Evolutionary conservation across 2,329 filamentous ascomycete species (phyloP).

Genomic region (Chaetomium olivaceum): DNA sequence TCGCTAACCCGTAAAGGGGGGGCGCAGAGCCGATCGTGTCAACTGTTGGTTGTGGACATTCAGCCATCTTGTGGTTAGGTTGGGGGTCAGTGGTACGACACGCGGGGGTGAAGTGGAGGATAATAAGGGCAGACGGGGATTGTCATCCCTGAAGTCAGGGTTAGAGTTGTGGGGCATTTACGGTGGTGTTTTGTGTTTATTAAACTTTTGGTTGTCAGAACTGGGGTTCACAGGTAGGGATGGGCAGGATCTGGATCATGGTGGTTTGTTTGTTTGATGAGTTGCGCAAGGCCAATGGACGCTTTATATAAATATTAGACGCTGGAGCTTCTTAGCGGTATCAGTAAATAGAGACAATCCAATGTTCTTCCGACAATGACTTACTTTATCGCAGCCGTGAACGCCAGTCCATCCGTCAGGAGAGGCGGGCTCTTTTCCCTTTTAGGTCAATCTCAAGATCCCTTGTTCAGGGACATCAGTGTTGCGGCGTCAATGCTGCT

Average conservation of each 20-base stretch:
- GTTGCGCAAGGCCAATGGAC: background rate
- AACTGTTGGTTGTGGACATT: background rate
- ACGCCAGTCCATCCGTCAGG: background rate
- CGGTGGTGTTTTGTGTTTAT: background rate
- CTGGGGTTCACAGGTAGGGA: background rate
- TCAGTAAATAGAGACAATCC: too few species aligned
- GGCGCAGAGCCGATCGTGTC: background rate
- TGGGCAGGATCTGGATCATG: background rate
- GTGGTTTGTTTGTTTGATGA: background rate
- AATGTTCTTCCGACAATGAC: background rate
- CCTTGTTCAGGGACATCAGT: too few species aligned
- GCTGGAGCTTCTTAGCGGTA: background rate
- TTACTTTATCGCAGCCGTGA: background rate
- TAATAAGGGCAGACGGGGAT: background rate
- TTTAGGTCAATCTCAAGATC: too few species aligned
- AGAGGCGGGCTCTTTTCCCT: too few species aligned
- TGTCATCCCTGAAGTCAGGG: background rate
- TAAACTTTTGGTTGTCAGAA: background rate
- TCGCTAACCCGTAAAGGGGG: conserved; percentile 45
- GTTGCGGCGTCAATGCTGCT: too few species aligned
- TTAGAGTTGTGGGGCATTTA: background rate
- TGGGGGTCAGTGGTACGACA: background rate
- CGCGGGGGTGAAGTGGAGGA: background rate
- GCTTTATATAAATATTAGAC: background rate
- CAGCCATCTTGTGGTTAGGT: background rate